A percentile compares a stretch with the other conserved stretches of the same genome.
Evolutionary conservation across 306 rosid genomes (phyloP).

Genomic region (Castanea crenata): DNA sequence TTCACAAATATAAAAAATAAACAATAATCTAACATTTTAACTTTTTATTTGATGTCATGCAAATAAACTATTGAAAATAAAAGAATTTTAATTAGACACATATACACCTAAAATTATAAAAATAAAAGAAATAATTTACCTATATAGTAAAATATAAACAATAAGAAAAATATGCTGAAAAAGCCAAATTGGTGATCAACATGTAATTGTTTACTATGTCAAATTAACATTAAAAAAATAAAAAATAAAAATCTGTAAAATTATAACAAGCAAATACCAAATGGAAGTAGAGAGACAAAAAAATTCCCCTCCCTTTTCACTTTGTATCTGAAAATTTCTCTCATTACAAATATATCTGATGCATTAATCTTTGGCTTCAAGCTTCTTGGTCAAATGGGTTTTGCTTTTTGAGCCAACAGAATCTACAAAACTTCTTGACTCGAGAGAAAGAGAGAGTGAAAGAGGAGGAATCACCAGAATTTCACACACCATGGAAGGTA

Average conservation of each 20-base stretch:
- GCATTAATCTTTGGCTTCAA: slow-evolving; percentile 30
- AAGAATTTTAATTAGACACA: too few relatives aligned
- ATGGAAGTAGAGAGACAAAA: slow-evolving; percentile 6
- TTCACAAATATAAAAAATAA: too few relatives aligned
- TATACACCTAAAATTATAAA: too few relatives aligned
- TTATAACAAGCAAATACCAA: slow-evolving; percentile 43
- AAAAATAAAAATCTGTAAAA: slow-evolving; percentile 21
- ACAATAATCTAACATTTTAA: too few relatives aligned
- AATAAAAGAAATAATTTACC: too few relatives aligned
- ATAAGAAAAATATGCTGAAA: too few relatives aligned
- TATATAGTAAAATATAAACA: too few relatives aligned
- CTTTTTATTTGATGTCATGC: too few relatives aligned
- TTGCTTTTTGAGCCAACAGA: slow-evolving; percentile 41
- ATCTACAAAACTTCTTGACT: slow-evolving; percentile 25
- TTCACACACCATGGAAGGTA: slow-evolving; percentile 79
- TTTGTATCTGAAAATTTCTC: background rate
- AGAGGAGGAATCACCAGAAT: slow-evolving; percentile 20
- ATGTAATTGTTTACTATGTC: too few relatives aligned
- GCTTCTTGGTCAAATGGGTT: slow-evolving; percentile 28
- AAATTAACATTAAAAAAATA: background rate
- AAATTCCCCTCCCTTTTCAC: slow-evolving; percentile 26
- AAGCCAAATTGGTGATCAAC: too few relatives aligned
- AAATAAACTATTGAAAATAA: too few relatives aligned
- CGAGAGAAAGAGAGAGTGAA: background rate
- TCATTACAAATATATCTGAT: background rate